Percentiles rank a stretch among this genome's conserved stretches.
Evolutionary conservation across 225 moss, liverwort and hornwort genomes (phyloP).

Genomic region (Marchantia paleacea): DNA sequence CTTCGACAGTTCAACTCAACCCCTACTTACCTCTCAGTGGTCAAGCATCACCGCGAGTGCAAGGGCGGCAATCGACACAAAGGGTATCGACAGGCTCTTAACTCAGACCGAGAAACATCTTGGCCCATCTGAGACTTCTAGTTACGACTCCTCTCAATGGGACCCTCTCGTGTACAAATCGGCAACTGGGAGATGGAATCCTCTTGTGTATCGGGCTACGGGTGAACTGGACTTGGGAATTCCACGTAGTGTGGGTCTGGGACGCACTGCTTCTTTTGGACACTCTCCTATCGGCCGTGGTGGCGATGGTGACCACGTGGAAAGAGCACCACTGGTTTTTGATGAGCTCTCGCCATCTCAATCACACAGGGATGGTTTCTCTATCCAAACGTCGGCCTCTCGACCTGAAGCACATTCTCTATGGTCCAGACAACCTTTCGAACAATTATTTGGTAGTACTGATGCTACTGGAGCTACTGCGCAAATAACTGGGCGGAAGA

Average conservation of each 20-base stretch:
- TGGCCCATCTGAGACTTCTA: conserved; percentile 38
- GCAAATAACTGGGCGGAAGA: conserved; percentile 12
- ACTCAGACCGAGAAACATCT: conserved; percentile 39
- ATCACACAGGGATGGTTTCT: conserved; percentile 70
- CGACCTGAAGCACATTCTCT: conserved; percentile 61
- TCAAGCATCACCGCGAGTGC: conserved; percentile 20
- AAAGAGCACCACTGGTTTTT: conserved; percentile 69
- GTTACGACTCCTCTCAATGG: conserved; percentile 44
- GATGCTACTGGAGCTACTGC: conserved; percentile 38
- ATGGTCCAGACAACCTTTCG: conserved; percentile 85
- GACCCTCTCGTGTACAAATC: conserved; percentile 31
- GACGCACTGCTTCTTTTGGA: conserved; percentile 38
- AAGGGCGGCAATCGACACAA: conserved; percentile 17
- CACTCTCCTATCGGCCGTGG: conserved; percentile 72
- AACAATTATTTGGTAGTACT: conserved; percentile 68
- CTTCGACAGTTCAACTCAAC: conserved; percentile 24
- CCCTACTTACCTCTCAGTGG: conserved; percentile 31
- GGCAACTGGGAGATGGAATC: conserved; percentile 43
- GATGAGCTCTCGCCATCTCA: conserved; percentile 82
- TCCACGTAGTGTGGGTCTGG: conserved; percentile 8
- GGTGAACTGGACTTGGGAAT: conserved; percentile 60
- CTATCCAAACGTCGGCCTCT: conserved; percentile 53
- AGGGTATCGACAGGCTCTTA: conserved; percentile 29
- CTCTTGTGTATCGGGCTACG: conserved; percentile 72
- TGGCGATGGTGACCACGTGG: conserved; percentile 43